Evolutionary conservation across 1,284 basidiomycete species (phyloP).

Genomic region (Tilletia walkeri): DNA sequence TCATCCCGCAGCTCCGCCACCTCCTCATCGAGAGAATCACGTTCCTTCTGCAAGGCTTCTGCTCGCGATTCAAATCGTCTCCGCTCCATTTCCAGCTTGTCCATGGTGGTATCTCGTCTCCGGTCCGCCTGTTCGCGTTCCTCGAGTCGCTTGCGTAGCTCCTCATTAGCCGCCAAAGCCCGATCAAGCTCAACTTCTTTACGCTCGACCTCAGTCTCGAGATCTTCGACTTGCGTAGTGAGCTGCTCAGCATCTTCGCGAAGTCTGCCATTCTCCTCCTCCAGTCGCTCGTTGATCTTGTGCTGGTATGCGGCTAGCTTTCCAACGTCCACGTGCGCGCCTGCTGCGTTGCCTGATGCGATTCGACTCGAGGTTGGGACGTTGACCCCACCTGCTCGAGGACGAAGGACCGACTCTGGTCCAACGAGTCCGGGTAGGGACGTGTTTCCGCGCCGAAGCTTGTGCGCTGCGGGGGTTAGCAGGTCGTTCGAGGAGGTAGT

Average conservation of each 20-base stretch:
- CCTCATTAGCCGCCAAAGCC: neutral
- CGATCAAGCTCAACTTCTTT: neutral
- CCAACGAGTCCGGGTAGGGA: neutral
- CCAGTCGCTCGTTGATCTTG: slow-evolving; percentile 13
- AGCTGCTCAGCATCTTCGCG: slow-evolving; percentile 11
- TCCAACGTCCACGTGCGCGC: slow-evolving; percentile 2
- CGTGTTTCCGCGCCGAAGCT: neutral
- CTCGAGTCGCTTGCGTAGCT: neutral
- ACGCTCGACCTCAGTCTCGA: slow-evolving; percentile 1
- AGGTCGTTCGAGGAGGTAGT: neutral
- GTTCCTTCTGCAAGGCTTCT: neutral
- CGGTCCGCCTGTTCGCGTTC: neutral
- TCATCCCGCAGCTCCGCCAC: neutral
- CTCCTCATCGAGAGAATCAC: neutral
- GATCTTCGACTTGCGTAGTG: neutral
- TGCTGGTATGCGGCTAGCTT: slow-evolving; percentile 11
- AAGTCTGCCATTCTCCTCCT: slow-evolving; percentile 4
- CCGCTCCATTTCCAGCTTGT: slow-evolving; percentile 1
- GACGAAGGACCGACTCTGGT: neutral
- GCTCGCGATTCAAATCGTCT: neutral
- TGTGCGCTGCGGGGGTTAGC: neutral
- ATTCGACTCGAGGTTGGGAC: neutral
- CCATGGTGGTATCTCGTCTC: neutral
- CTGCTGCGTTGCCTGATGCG: neutral
- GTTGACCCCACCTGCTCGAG: neutral